These are phyloP conservation scores for Fusarium keratoplasticum DNA, from an alignment of 2,329 filamentous ascomycete species.

Conservation along the genomic window DNA sequence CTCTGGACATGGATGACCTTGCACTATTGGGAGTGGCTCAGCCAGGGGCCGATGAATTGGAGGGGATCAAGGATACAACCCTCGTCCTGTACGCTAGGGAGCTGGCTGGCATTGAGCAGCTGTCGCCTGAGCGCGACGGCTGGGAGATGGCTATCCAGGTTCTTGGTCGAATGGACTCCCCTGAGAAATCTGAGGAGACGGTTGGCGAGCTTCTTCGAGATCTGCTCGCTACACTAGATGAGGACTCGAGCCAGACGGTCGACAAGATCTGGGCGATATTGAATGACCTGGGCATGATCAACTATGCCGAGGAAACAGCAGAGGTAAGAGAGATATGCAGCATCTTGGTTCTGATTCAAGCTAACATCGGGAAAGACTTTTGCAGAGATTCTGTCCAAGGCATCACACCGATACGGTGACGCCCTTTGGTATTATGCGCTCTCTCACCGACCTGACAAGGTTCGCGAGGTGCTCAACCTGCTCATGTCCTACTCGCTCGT, in stretches of 20 bases:
- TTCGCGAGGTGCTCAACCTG: slow-evolving; percentile 86
- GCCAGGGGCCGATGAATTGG: slow-evolving; percentile 67
- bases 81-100: slow-evolving; percentile 80
- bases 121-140: slow-evolving; percentile 70
- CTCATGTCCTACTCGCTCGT: slow-evolving; percentile 89
- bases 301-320: slow-evolving; percentile 83
- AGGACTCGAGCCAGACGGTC: slow-evolving; percentile 77
- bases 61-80: slow-evolving; percentile 82
- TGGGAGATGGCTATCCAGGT: slow-evolving; percentile 92
- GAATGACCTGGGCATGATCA: slow-evolving; percentile 80
- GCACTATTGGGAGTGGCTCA: slow-evolving; percentile 80
- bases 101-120: slow-evolving; percentile 67
- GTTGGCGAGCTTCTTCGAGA: slow-evolving; percentile 78
- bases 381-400: slow-evolving; percentile 79
- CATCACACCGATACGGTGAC: slow-evolving; percentile 83
- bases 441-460: slow-evolving; percentile 80
- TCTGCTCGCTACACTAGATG: slow-evolving; percentile 69
- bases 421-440: slow-evolving; percentile 92
- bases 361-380: slow-evolving; percentile 71
- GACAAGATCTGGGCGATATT: slow-evolving; percentile 86
- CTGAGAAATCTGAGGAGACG: slow-evolving; percentile 75
- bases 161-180: slow-evolving; percentile 82
- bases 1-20: slow-evolving; percentile 84
- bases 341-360: neutral
- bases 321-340: slow-evolving; percentile 68